Percentiles rank a stretch among this genome's conserved stretches.
phyloP scores from a whole-genome alignment of 164 flowering plant species.

The Brasenia schreberi region DNA sequence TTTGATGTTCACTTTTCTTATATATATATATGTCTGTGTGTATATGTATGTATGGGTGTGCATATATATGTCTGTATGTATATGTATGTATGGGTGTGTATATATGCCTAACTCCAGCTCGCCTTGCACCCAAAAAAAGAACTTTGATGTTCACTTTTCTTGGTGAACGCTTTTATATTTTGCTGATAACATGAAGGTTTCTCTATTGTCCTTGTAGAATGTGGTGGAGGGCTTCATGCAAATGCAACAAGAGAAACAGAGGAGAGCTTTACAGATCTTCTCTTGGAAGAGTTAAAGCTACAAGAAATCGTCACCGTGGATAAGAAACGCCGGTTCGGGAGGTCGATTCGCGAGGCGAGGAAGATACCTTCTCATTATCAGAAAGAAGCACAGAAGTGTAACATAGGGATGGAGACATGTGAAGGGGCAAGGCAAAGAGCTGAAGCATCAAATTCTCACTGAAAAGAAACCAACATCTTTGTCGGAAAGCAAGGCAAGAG shows the following conservation, averaged over 20 bases:
- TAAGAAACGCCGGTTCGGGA: conserved; percentile 19
- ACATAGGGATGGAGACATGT: conserved; percentile 36
- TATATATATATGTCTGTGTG: no score
- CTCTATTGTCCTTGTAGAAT: conserved; percentile 25
- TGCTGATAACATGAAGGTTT: background rate
- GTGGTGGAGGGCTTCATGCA: conserved; percentile 33
- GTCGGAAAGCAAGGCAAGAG: conserved; percentile 55
- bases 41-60: no score
- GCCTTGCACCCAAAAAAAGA: background rate
- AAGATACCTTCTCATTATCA: conserved; percentile 34
- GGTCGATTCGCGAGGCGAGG: conserved; percentile 18
- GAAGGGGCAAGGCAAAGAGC: conserved; percentile 64
- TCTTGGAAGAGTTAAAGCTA: conserved; percentile 37
- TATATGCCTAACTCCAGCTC: background rate
- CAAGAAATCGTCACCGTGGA: conserved; percentile 29
- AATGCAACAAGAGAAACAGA: conserved; percentile 33
- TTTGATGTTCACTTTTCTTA: background rate
- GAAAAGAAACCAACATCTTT: conserved; percentile 33
- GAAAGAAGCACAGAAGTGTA: conserved; percentile 70
- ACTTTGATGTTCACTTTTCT: background rate
- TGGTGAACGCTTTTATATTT: background rate
- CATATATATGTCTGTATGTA: background rate
- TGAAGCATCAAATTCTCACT: conserved; percentile 24
- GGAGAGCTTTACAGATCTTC: conserved; percentile 22
- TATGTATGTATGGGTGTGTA: background rate